Conservation (phyloP, 2,329 filamentous ascomycete species). For the Eutypa lata region DNA sequence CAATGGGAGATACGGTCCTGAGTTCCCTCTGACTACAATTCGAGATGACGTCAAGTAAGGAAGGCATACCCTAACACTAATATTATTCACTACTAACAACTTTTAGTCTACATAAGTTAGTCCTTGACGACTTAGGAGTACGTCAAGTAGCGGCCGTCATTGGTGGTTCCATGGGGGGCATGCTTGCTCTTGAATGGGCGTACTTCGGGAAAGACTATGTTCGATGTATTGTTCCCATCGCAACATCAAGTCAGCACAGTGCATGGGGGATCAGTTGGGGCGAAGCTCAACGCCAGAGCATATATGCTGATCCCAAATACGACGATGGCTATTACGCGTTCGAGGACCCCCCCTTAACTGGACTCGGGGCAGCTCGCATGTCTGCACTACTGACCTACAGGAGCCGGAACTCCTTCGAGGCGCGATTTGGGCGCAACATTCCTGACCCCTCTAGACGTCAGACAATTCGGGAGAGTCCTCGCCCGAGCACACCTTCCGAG, state of each 20-base stretch:
- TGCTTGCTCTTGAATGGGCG: slow-evolving; percentile 88
- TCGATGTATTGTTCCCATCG: slow-evolving; percentile 75
- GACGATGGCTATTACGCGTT: slow-evolving; percentile 94
- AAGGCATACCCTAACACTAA: slow-evolving; percentile 35
- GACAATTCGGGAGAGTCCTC: slow-evolving; percentile 69
- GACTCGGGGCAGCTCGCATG: slow-evolving; percentile 93
- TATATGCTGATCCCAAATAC: slow-evolving; percentile 98
- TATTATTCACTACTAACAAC: slow-evolving; percentile 14
- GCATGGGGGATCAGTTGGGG: slow-evolving; percentile 92
- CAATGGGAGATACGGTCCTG: slow-evolving; percentile 82
- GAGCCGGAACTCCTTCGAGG: slow-evolving; percentile 94
- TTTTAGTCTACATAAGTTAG: slow-evolving; percentile 68
- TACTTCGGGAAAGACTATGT: slow-evolving; percentile 89
- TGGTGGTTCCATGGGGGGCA: slow-evolving; percentile 82
- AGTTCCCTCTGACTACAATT: slow-evolving; percentile 94
- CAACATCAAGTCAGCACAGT: slow-evolving; percentile 79
- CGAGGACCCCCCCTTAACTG: slow-evolving; percentile 79
- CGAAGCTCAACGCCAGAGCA: slow-evolving; percentile 84
- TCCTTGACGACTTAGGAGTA: slow-evolving; percentile 78
- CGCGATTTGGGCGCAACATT: slow-evolving; percentile 88
- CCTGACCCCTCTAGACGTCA: slow-evolving; percentile 82
- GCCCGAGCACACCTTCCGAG: slow-evolving; percentile 61
- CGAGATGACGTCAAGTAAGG: slow-evolving; percentile 90
- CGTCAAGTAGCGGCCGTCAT: slow-evolving; percentile 75
- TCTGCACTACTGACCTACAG: slow-evolving; percentile 92